These are phyloP conservation scores for Isabelozyma pseudorhagii DNA, from an alignment of 805 yeast species.

Conservation along the genomic window DNA sequence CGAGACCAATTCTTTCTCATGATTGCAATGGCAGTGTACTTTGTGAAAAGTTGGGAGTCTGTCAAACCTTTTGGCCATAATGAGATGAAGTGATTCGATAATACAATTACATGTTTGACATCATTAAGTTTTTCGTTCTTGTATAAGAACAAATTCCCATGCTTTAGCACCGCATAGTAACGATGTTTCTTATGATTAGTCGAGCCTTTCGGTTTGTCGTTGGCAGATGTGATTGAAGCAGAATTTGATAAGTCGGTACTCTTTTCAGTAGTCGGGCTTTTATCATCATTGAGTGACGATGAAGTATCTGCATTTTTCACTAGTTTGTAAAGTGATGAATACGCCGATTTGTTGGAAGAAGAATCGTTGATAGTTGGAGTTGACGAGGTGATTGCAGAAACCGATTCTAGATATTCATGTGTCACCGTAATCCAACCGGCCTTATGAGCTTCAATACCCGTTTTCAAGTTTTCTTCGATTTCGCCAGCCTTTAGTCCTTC, in stretches of 20 bases:
- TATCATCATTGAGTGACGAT: conserved; percentile 1
- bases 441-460: conserved; percentile 62
- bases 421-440: conserved; percentile 87
- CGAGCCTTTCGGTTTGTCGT: conserved; percentile 1
- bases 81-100: conserved; percentile 66
- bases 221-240: not conserved
- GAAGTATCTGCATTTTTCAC: conserved; percentile 1
- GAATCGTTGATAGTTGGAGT: conserved; percentile 42
- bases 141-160: conserved; percentile 86
- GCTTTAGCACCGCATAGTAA: conserved; percentile 71
- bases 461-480: conserved; percentile 54
- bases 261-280: conserved; percentile 5
- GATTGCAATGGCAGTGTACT: conserved; percentile 74
- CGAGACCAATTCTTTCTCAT: conserved; percentile 44
- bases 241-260: conserved; percentile 1
- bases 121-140: conserved; percentile 62
- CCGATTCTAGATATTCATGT: conserved; percentile 54
- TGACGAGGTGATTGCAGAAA: conserved; percentile 46
- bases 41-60: conserved; percentile 80
- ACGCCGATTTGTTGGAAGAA: conserved; percentile 50
- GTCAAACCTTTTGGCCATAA: conserved; percentile 79
- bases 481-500: conserved; percentile 54
- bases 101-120: conserved; percentile 74
- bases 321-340: conserved; percentile 55
- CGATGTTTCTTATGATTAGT: conserved; percentile 47